phyloP scores from a whole-genome alignment of 2,329 filamentous ascomycete species.

The Elsinoe perseae region DNA sequence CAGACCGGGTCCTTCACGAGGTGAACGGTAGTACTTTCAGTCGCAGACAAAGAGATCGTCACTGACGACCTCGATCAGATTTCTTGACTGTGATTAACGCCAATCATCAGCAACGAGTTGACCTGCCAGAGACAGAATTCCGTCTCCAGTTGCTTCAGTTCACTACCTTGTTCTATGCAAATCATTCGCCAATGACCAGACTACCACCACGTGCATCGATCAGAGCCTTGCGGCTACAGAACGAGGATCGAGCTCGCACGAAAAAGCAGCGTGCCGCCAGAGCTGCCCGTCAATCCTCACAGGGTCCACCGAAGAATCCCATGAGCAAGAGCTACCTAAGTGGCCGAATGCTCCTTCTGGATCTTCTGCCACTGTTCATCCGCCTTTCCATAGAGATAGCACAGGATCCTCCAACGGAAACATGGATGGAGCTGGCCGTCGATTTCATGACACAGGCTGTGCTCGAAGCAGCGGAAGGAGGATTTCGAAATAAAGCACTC shows the following conservation, averaged over 20 bases:
- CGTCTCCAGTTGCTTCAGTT: constrained; percentile 45
- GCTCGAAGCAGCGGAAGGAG: too few species aligned
- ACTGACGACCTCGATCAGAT: constrained; percentile 21
- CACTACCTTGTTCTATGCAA: constrained; percentile 37
- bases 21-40: constrained; percentile 20
- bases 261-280: too few species aligned
- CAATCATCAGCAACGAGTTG: constrained; percentile 30
- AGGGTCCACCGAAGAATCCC: not conserved
- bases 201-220: constrained; percentile 34
- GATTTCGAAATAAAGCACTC: too few species aligned
- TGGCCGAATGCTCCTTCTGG: constrained; percentile 33
- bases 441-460: constrained; percentile 45
- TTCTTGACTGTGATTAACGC: constrained; percentile 39
- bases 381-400: constrained; percentile 32
- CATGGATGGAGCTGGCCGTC: constrained; percentile 41
- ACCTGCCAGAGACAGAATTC: constrained; percentile 37
- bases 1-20: constrained; percentile 18
- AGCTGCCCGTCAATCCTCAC: not conserved
- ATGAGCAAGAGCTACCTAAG: not conserved
- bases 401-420: constrained; percentile 19
- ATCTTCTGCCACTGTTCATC: constrained; percentile 43
- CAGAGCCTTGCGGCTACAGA: constrained; percentile 30
- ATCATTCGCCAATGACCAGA: constrained; percentile 32
- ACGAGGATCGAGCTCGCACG: constrained; percentile 27
- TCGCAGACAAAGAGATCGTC: not conserved